Evolutionary conservation across 257 asterid genomes (phyloP).

Genomic region (Capsicum baccatum): DNA sequence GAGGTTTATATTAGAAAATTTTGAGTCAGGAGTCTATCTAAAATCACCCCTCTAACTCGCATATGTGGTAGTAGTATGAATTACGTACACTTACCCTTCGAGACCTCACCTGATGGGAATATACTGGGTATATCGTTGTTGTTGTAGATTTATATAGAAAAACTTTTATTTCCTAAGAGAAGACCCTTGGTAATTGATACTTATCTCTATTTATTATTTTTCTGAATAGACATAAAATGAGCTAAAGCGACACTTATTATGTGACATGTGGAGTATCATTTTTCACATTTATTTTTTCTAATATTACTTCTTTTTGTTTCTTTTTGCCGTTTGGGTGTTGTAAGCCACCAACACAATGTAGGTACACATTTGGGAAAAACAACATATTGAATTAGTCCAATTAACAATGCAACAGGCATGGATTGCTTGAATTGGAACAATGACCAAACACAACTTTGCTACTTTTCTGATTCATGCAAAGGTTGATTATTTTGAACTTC

Average conservation of each 20-base stretch:
- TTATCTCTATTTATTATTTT: too few relatives aligned
- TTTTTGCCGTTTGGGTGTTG: constrained; percentile 86
- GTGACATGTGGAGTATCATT: too few relatives aligned
- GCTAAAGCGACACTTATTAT: not conserved
- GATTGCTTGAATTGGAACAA: constrained; percentile 93
- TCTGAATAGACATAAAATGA: not conserved
- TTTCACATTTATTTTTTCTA: not conserved
- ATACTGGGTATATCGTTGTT: too few relatives aligned
- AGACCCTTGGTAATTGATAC: too few relatives aligned
- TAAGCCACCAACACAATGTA: constrained; percentile 91
- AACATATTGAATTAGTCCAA: constrained; percentile 93
- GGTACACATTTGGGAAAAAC: constrained; percentile 91
- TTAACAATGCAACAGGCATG: constrained; percentile 70
- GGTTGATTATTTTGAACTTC: constrained; percentile 57
- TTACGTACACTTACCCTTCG: too few relatives aligned
- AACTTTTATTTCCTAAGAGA: too few relatives aligned
- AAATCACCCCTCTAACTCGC: too few relatives aligned
- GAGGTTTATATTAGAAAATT: too few relatives aligned
- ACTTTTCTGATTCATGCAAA: constrained; percentile 83
- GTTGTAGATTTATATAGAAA: too few relatives aligned
- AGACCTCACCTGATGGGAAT: too few relatives aligned
- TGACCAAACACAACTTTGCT: constrained; percentile 85
- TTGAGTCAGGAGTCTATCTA: too few relatives aligned
- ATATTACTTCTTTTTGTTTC: not conserved
- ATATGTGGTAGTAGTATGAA: too few relatives aligned